Base-by-base conservation (phyloP, 2,329 filamentous ascomycete genomes). In the Curvularia sp. region DNA sequence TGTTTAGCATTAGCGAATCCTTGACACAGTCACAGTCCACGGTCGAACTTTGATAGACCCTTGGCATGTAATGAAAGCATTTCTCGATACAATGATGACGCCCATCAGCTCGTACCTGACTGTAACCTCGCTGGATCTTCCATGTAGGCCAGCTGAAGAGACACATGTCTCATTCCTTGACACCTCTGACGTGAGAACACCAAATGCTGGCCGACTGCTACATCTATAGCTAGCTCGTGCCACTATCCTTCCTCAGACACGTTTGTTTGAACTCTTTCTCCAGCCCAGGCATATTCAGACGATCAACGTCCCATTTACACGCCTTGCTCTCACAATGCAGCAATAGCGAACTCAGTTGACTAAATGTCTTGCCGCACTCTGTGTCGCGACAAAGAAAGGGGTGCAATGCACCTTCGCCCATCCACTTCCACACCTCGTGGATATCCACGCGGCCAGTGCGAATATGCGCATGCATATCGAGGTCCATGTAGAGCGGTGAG, bases 401-500 rank as follows among this genome's bases (percentile, higher is more conserved):
- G n/a, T 66, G 60, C 8, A 76, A 48, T 3, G 60, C 39, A 1
- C 71, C 71, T 5, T 66, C 51, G 5, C 64, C 47, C 56, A 72
- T 67, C 70, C 70, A 71, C 34, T 55, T 49, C 6, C 59, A 59
- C 41, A 73, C 49, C 23, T 70, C 65, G 2, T 60, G n/a, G 30
- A 69, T 47, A 25, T 70, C 52, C 48, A 71, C 53, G 15, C 69
- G 63, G 1, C 63, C 61, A 1, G 62, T 69, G 28, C 73, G 74
- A 18, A 76, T 63, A 41, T 73, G 69, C 1, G 66, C 68, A 25
- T 76, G 74, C 23, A 75, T 63, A 30, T 71, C 71, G n/a, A 74
- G 51, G 50, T 75, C 72, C 72, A 76, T 76, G 61, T 68, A 76
- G 0, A 74, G 61, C 1, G 70, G 45, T 0, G 72, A 72, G 58